A percentile compares a stretch with the other conserved stretches of the same genome.
Conservation (phyloP, 129 eudicot species). For the Ambrosia artemisiifolia region DNA sequence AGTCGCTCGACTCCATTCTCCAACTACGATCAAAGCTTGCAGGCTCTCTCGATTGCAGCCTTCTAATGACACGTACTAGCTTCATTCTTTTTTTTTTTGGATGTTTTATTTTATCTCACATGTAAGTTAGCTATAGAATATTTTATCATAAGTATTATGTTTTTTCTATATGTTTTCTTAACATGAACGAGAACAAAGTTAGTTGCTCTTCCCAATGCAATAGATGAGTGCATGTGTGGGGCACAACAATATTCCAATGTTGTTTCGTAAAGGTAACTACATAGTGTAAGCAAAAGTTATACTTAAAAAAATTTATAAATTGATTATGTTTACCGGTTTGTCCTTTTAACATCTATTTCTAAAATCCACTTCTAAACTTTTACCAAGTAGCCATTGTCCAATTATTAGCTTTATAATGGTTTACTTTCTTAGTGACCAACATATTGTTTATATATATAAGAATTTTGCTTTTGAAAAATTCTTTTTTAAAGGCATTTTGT, state of each 20-base stretch:
- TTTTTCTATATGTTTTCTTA: not conserved
- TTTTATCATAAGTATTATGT: not conserved
- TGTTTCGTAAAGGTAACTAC: not conserved
- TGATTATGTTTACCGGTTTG: no score
- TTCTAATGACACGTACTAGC: not conserved
- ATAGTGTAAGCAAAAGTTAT: no score
- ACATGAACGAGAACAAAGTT: not conserved
- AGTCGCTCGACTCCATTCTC: conserved; percentile 3
- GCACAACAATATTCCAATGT: not conserved
- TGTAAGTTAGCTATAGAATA: not conserved
- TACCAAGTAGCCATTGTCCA: no score
- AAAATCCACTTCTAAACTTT: no score
- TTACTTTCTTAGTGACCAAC: no score
- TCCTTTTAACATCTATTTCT: no score
- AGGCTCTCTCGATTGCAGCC: conserved; percentile 22
- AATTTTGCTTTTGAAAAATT: no score
- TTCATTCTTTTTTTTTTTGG: not conserved
- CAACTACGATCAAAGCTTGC: conserved; percentile 30
- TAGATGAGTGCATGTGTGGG: not conserved
- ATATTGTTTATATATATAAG: no score
- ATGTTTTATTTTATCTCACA: not conserved
- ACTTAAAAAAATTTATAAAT: no score
- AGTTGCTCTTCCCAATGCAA: not conserved
- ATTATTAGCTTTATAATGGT: no score
- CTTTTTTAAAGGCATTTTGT: no score